A percentile compares a stretch with the other conserved stretches of the same genome.
These are phyloP conservation scores for Rhynchospora pubera DNA, from an alignment of 176 grass and related monocot genomes.

Conservation along the genomic window DNA sequence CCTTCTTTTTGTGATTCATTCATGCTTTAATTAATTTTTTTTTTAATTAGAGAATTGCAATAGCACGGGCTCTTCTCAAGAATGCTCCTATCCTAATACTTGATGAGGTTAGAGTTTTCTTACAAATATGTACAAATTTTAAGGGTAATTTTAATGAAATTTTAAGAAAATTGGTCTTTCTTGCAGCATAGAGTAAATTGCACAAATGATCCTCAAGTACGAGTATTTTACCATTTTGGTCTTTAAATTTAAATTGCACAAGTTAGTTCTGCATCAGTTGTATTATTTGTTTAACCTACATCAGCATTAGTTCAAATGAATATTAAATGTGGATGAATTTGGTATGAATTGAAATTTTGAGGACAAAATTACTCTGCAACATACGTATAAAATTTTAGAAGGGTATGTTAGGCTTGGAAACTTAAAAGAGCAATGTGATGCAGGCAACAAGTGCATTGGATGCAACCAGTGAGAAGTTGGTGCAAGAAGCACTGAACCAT, in stretches of 20 bases:
- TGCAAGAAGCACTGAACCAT: conserved; percentile 80
- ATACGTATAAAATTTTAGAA: neutral
- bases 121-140: neutral
- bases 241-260: too few relatives aligned
- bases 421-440: neutral
- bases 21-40: neutral
- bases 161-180: too few relatives aligned
- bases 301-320: too few relatives aligned
- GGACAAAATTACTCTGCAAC: neutral
- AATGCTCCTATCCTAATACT: conserved; percentile 94
- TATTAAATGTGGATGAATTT: too few relatives aligned
- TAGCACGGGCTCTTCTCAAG: conserved; percentile 86
- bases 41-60: conserved; percentile 68
- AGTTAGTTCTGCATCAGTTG: too few relatives aligned
- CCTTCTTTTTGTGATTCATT: too few relatives aligned
- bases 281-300: too few relatives aligned
- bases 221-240: too few relatives aligned
- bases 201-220: too few relatives aligned
- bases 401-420: neutral
- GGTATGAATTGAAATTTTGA: too few relatives aligned
- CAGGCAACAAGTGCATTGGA: conserved; percentile 96
- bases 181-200: too few relatives aligned
- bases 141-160: neutral
- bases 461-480: conserved; percentile 65
- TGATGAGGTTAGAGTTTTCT: conserved; percentile 58